A percentile compares a stretch with the other conserved stretches of the same genome.
Conservation (phyloP, 176 grass and related monocot genomes). For the Oryza nivara region DNA sequence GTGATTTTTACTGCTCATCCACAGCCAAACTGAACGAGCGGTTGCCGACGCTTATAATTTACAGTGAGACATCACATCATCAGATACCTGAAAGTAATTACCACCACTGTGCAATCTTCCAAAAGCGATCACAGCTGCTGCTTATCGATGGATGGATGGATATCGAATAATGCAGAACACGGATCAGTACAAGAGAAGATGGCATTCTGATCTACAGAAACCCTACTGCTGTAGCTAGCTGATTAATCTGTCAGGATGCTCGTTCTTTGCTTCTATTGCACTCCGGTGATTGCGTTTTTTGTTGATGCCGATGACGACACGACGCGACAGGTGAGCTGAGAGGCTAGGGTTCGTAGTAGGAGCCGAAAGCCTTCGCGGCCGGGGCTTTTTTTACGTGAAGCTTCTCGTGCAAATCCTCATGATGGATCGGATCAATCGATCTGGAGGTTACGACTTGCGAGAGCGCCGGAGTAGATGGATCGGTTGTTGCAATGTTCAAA, state of each 20-base stretch:
- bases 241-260: not conserved
- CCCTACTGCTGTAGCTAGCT: not conserved
- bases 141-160: not conserved
- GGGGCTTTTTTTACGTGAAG: not conserved
- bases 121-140: not conserved
- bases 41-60: conserved; percentile 8
- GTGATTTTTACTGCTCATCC: not conserved
- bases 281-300: conserved; percentile 4
- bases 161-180: not conserved
- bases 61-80: not conserved
- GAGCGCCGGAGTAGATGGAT: no score
- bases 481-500: no score
- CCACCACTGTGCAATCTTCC: not conserved
- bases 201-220: not conserved
- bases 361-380: not conserved
- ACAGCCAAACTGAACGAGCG: not conserved
- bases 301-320: not conserved
- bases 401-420: not conserved
- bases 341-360: not conserved
- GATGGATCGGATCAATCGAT: not conserved
- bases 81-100: not conserved
- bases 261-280: conserved; percentile 4
- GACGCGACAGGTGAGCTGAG: conserved; percentile 21
- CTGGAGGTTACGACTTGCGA: not conserved
- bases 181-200: not conserved